These are phyloP conservation scores for Tylopilus rubrobrunneus DNA, from an alignment of 768 basidiomycete species.

Conservation along the genomic window DNA sequence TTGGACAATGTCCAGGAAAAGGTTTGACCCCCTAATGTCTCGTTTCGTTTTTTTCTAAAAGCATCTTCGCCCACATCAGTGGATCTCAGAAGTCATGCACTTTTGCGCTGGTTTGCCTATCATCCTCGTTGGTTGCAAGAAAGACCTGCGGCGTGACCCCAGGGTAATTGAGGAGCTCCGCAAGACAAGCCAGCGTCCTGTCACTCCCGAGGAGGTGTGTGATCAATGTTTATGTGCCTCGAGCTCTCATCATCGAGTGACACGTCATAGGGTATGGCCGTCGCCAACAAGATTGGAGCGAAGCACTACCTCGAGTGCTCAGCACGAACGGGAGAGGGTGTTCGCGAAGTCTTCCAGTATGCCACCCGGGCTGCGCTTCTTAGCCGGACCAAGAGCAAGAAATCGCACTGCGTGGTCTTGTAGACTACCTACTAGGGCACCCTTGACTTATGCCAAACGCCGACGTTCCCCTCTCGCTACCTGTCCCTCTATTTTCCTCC, in stretches of 20 bases:
- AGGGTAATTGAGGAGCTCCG: conserved; percentile 92
- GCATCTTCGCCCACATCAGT: conserved; percentile 44
- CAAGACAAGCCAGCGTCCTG: conserved; percentile 92
- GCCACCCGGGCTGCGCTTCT: conserved; percentile 92
- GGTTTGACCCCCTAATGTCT: conserved; percentile 45
- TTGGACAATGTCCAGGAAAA: conserved; percentile 99
- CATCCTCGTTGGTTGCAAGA: conserved; percentile 98
- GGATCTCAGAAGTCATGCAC: conserved; percentile 98
- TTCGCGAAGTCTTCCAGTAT: conserved; percentile 97
- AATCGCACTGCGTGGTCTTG: conserved; percentile 42
- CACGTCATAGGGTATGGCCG: conserved; percentile 75
- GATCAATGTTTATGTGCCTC: background rate
- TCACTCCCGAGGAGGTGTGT: conserved; percentile 86
- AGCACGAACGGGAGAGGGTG: conserved; percentile 93
- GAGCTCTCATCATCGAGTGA: background rate
- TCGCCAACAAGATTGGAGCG: conserved; percentile 95
- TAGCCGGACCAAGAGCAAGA: conserved; percentile 46
- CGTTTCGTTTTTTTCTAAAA: conserved; percentile 6
- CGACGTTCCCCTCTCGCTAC: conserved; percentile 16
- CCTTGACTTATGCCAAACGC: conserved; percentile 18
- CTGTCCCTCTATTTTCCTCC: conserved; percentile 15
- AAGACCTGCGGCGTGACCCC: conserved; percentile 91
- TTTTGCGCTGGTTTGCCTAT: conserved; percentile 93
- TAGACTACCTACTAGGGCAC: conserved; percentile 32
- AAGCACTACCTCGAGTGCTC: conserved; percentile 98